Percentiles rank a stretch among this genome's conserved stretches.
These are phyloP conservation scores for Amanita molliuscula DNA, from an alignment of 768 basidiomycete genomes.

Conservation along the genomic window DNA sequence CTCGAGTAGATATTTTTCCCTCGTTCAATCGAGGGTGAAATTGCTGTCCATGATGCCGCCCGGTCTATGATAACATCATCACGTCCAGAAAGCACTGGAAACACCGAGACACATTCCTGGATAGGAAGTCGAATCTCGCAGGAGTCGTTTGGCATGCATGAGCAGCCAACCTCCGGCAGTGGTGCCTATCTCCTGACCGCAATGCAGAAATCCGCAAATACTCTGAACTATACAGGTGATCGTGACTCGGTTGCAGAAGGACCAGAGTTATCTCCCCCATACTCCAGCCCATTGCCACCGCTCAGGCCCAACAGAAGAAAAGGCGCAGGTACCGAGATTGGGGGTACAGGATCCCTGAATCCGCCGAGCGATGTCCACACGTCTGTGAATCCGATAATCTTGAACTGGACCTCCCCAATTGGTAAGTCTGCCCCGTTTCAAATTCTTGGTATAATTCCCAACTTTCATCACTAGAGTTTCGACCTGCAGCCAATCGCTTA, in stretches of 20 bases:
- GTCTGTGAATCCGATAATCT: slow-evolving; percentile 40
- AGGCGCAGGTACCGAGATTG: slow-evolving; percentile 26
- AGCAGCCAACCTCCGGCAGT: not conserved
- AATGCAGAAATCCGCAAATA: slow-evolving; percentile 20
- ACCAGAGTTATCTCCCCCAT: slow-evolving; percentile 13
- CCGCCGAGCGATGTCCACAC: slow-evolving; percentile 12
- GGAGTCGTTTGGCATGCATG: not conserved
- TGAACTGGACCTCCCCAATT: slow-evolving; percentile 62
- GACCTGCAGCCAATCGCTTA: not conserved
- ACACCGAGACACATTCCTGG: slow-evolving; percentile 9
- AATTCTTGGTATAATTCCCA: not conserved
- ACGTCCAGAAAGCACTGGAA: slow-evolving; percentile 17
- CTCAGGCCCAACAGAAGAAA: slow-evolving; percentile 33
- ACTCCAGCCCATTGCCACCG: slow-evolving; percentile 16
- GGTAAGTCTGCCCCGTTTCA: slow-evolving; percentile 27
- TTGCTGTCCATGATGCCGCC: slow-evolving; percentile 37
- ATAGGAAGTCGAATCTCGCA: not conserved
- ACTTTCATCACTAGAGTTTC: slow-evolving; percentile 1
- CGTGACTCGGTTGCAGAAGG: not conserved
- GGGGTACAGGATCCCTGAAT: slow-evolving; percentile 19
- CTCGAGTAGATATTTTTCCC: slow-evolving; percentile 69
- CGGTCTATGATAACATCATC: slow-evolving; percentile 29
- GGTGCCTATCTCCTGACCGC: slow-evolving; percentile 25
- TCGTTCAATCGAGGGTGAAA: slow-evolving; percentile 61
- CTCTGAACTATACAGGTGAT: not conserved